Base-by-base conservation (phyloP, 768 basidiomycete genomes). In the Xerocomus brunneocitrinus region DNA sequence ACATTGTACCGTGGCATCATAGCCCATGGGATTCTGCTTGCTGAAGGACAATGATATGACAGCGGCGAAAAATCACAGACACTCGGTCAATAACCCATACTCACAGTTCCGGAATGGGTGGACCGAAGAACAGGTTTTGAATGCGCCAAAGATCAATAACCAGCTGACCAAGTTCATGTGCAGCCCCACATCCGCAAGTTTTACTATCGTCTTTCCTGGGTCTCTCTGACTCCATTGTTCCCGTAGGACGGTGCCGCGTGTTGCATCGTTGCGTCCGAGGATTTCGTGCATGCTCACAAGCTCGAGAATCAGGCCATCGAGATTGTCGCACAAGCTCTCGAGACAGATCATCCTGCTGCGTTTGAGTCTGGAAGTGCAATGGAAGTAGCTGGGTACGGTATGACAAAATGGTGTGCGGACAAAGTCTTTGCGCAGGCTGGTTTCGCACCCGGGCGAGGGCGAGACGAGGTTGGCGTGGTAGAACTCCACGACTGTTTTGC, bases 401-500 rank as follows among this genome's bases (percentile, higher is more conserved):
- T 93, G 89, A 78, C 87, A 3, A 83, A 84, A 62, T 70, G 69
- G 19, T 81, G 80, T 44, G 83, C 89, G 4, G 80, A 89, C 61
- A 73, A 82, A 48, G 86, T 83, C 1, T 93, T 90, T 64, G 69
- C 71, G 39, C 75, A 85, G 39, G 89, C 90, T 13, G 87, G 87
- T 3, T 84, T 91, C 61, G 71, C 72, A 8, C 73, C 77, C 7
- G 84, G 83, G 0, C 65, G 82, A 59, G 87, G 74, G 5, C 72
- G 89, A 41, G 82, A 89, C 53, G 78, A 86, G 53, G 84, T 93
- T 13, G 87, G 87, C n/a, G 89, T 92, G 0, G 71, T 93, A 7
- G 91, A 94, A 65, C 74, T 93, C 8, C 91, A 93, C 55, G 91
- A 93, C 60, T 93, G 91, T 65, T 93, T 91, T 66, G 79, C 89